Base-by-base conservation (phyloP, 1,284 basidiomycete species). In the Vanrija sp. region DNA sequence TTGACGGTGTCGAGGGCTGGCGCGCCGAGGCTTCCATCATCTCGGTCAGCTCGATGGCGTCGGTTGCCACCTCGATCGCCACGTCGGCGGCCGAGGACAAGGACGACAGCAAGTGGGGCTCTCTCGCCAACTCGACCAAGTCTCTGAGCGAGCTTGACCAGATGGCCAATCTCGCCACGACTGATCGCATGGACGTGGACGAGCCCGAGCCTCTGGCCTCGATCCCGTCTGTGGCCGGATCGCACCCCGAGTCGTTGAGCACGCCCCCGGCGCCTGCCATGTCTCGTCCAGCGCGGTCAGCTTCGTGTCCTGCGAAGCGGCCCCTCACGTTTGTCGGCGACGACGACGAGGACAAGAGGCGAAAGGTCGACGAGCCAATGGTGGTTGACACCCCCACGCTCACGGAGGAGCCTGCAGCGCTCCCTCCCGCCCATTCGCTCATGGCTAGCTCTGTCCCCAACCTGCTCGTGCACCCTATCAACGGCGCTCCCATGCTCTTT, bases 381-480 rank as follows among this genome's bases (percentile, higher is more conserved):
- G 65, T 71, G 10, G 64, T 74, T 8, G 64, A 56, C 37, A 43
- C 53, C 39, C 45, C 45, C 23, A 38, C 45, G 38, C 49, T 54
- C 42, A 41, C 46, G 27, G 52, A 54, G 22, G 57, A 59, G 47
- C 53, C 57, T 49, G 53, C 49, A 53, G 53, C 45, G 53, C 43
- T 54, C 41, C 41, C 53, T 20, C n/a, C 43, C 3, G 23, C 45
- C 12, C 31, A 12, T 31, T 31, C 31, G 31, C 31, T 31, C 44
- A 62, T 66, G 59, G 63, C 67, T 3, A 49, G 64, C 4, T 67
- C 69, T 2, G 60, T 61, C 9, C 65, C 67, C 16, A 64, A 63
- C 46, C 49, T 56, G 60, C 61, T 7, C 67, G 87, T 89, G 86
- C 88, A 63, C 61, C 80, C 64, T 15, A 50, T 53, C 38, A 65